Evolutionary conservation across 441 rosid genomes (phyloP), one percentile per base, ranked within the genome.

Genomic region (Iberis amara): DNA sequence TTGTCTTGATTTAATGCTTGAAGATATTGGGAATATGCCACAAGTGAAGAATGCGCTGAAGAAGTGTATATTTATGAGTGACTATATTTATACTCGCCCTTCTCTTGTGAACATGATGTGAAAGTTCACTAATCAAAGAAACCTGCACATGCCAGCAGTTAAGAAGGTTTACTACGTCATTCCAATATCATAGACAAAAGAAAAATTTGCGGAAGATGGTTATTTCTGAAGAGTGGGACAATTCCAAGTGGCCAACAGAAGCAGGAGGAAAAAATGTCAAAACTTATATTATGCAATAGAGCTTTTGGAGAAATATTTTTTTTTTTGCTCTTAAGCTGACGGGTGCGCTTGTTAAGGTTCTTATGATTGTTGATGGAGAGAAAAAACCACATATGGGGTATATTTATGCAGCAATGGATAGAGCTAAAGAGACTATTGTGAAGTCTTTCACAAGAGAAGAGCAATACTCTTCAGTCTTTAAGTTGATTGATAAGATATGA

Each of bases 51-150:
- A 4, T 50, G 14, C 4, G 6, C 3, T 50, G 6, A 35, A 24
- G 10, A 32, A 11, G 2, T 49, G 55, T 6, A 50, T 50, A 0
- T 33, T 18, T 13, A 35, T 50, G 10, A 50, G 33, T 35, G 31
- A 0, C 7, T 35, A 33, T 8, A 35, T 49, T 1, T 35, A 49
- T 10, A 5, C 0, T 21, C 55, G 5, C 7, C n/a, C 10, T 6
- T 7, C 15, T n/a, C 9, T 35, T 7, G 41, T 35, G 31, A 50
- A 21, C 24, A 50, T 50, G 55, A 50, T 50, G 41, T 33, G 41
- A 3, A 50, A 1, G 7, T 50, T 50, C 55, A 35, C 41, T 7
- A 2, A n/a, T 0, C 3, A 35, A 0, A 8, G 2, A n/a, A 50
- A 35, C n/a, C 2, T 50, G 15, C 31, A 50, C 4, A n/a, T 10